Evolutionary conservation across 768 basidiomycete species (phyloP), one percentile per base, ranked within the genome.

Genomic region (Pholiota conissans): DNA sequence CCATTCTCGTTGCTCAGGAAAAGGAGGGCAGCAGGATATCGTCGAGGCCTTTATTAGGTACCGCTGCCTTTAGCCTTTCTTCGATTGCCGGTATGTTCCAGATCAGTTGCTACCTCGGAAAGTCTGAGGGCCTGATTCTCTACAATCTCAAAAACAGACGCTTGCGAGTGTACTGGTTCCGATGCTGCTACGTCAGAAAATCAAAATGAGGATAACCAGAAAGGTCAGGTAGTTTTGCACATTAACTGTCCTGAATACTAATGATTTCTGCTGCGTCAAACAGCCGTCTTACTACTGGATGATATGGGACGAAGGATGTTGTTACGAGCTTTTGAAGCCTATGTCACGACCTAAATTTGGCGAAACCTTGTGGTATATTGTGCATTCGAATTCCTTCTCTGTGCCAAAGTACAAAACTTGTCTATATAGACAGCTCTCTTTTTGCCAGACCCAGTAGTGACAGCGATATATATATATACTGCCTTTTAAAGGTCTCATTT

Each of bases 221-320:
- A 45, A 45, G 42, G 42, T 45, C 13, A 45, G 5, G 7, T 45
- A 3, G 10, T 2, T 22, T 45, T 13, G 0, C 42, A 5, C 22
- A 7, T 11, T 10, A 13, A 1, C 5, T 18, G 11, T 2, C 20
- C 18, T 8, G 42, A 7, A 11, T 20, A 22, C 13, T 45, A 45
- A 45, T 28, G 10, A 29, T 16, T 37, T 26, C 34, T 35, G 30
- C 24, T 7, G 37, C 22, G 24, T n/a, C 8, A 46, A 32, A 58
- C 30, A 14, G 52, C 27, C 29, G 35, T 63, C 47, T 13, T 51
- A 37, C 55, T 64, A 37, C 55, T 64, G 13, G 58, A 60, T 22
- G 51, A 58, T 18, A 56, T 42, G 49, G 56, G 47, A 37, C 52
- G 49, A 28, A 54, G 56, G 49, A 61, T 64, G 63, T 22, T 61